Conservation (phyloP, 169 alveolate genomes). For the Cardiosporidium cionae region DNA sequence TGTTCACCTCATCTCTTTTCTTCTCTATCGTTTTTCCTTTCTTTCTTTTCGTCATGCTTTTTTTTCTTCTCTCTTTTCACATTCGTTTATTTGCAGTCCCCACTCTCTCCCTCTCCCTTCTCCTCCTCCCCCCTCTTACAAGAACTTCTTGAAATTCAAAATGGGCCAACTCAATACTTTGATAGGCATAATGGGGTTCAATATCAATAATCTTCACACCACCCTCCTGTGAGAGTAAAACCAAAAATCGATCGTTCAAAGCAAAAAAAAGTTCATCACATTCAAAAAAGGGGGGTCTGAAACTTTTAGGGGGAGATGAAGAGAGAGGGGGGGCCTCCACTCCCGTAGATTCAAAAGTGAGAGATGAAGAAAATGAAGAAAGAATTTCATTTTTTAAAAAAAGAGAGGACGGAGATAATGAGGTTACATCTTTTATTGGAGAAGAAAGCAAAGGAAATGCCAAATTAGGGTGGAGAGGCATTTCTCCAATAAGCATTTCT, state of each 20-base stretch:
- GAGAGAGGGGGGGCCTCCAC: too few relatives aligned
- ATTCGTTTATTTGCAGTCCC: too few relatives aligned
- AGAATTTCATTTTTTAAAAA: too few relatives aligned
- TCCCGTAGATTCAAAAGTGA: too few relatives aligned
- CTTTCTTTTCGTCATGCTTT: too few relatives aligned
- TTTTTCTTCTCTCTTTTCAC: too few relatives aligned
- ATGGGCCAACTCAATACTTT: background rate
- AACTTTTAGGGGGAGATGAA: background rate
- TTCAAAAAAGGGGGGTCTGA: background rate
- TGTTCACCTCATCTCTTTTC: too few relatives aligned
- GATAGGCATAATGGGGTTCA: background rate
- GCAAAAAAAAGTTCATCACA: background rate
- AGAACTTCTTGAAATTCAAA: background rate
- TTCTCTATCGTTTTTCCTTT: too few relatives aligned
- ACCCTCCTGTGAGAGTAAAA: background rate
- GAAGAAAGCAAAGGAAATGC: background rate
- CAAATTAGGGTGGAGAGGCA: too few relatives aligned
- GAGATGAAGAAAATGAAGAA: too few relatives aligned
- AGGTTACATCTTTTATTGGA: background rate
- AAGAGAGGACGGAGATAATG: background rate
- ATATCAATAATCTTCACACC: background rate
- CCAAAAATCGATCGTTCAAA: background rate
- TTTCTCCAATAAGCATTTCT: background rate
- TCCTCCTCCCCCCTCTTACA: too few relatives aligned
- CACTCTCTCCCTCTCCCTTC: too few relatives aligned